Evolutionary conservation across 768 basidiomycete genomes (phyloP).

Genomic region (Amanita exitialis): DNA sequence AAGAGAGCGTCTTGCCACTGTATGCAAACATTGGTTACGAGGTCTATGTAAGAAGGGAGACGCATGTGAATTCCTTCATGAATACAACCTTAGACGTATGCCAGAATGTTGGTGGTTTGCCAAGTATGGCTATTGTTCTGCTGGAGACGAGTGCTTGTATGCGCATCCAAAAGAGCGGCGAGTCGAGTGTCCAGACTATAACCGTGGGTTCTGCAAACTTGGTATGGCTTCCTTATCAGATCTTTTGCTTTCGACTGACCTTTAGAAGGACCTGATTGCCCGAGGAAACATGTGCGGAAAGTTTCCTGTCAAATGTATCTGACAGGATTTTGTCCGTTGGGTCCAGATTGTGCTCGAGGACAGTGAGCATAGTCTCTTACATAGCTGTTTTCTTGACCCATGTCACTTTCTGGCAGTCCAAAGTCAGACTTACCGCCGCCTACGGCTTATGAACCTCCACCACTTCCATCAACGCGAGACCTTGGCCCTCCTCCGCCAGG

Average conservation of each 20-base stretch:
- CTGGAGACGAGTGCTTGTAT: slow-evolving; percentile 96
- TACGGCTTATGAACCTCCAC: slow-evolving; percentile 69
- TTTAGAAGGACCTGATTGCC: slow-evolving; percentile 68
- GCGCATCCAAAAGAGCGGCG: slow-evolving; percentile 88
- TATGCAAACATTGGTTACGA: slow-evolving; percentile 98
- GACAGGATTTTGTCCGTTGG: slow-evolving; percentile 88
- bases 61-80: slow-evolving; percentile 96
- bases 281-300: slow-evolving; percentile 86
- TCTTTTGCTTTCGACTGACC: not conserved
- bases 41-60: slow-evolving; percentile 98
- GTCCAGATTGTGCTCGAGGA: slow-evolving; percentile 78
- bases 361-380: slow-evolving; percentile 51
- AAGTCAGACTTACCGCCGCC: slow-evolving; percentile 63
- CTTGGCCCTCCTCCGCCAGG: slow-evolving; percentile 89
- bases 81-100: slow-evolving; percentile 97
- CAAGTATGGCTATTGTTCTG: slow-evolving; percentile 94
- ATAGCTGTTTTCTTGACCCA: slow-evolving; percentile 8
- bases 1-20: slow-evolving; percentile 76
- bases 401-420: slow-evolving; percentile 40
- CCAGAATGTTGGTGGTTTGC: slow-evolving; percentile 99
- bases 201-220: slow-evolving; percentile 89
- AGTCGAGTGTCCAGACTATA: slow-evolving; percentile 92
- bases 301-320: slow-evolving; percentile 88
- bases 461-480: slow-evolving; percentile 65
- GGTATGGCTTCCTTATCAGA: slow-evolving; percentile 39